A percentile compares a stretch with the other conserved stretches of the same genome.
These are phyloP conservation scores for Saccharum officinarum DNA, from an alignment of 176 grass and related monocot species.

Conservation along the genomic window DNA sequence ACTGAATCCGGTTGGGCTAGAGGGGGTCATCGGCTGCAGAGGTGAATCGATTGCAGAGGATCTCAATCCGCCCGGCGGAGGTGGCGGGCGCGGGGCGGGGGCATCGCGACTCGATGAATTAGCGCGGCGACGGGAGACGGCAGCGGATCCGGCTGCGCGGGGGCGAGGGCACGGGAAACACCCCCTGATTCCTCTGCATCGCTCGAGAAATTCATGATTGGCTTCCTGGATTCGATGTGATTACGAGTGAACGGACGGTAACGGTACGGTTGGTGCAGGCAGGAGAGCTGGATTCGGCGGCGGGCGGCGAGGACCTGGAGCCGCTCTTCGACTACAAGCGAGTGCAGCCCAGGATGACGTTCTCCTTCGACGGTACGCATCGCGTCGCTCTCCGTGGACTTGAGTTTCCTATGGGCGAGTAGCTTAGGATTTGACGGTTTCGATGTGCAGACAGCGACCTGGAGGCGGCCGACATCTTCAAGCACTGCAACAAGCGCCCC, in stretches of 20 bases:
- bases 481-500: constrained; percentile 64
- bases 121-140: background rate
- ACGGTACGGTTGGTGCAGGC: constrained; percentile 13
- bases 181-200: background rate
- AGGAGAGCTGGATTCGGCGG: constrained; percentile 4
- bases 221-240: background rate
- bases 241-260: background rate
- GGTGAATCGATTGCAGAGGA: background rate
- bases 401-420: constrained; percentile 10
- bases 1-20: background rate
- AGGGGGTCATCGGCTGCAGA: background rate
- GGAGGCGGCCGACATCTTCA: constrained; percentile 64
- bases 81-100: background rate
- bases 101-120: background rate
- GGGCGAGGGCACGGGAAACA: background rate
- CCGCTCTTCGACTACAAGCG: constrained; percentile 91
- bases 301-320: constrained; percentile 65
- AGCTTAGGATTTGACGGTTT: background rate
- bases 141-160: background rate
- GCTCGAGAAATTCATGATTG: background rate
- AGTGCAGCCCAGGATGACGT: constrained; percentile 56
- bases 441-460: constrained; percentile 61
- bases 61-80: background rate
- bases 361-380: constrained; percentile 71
- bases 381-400: background rate